A percentile compares a stretch with the other conserved stretches of the same genome.
Conservation (phyloP, 345 rosid genomes). For the Syzygium oleosum region DNA sequence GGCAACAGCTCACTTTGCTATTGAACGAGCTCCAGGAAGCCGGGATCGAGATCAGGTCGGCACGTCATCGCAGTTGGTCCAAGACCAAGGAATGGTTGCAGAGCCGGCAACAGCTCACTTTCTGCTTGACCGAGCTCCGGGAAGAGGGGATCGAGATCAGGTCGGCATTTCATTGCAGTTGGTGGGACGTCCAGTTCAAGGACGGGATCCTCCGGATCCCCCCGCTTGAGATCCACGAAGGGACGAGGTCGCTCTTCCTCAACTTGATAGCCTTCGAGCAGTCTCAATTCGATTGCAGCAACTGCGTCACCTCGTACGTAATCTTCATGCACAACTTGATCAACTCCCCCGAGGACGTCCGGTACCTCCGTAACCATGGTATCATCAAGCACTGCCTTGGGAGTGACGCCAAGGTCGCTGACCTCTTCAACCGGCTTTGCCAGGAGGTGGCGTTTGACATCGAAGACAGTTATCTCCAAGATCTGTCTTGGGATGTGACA, state of each 20-base stretch:
- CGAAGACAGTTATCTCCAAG: slow-evolving; percentile 47
- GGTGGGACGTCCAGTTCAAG: slow-evolving; percentile 71
- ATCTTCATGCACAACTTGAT: slow-evolving; percentile 85
- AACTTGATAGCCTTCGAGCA: slow-evolving; percentile 79
- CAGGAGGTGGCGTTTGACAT: slow-evolving; percentile 77
- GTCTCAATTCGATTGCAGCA: slow-evolving; percentile 60
- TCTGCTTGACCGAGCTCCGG: slow-evolving; percentile 55
- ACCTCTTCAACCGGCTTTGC: slow-evolving; percentile 72
- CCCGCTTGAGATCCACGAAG: slow-evolving; percentile 61
- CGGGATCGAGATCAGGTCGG: slow-evolving; percentile 51
- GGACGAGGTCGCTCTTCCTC: slow-evolving; percentile 78
- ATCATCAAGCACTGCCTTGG: slow-evolving; percentile 80
- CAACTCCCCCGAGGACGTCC: slow-evolving; percentile 63
- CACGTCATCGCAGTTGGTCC: no score
- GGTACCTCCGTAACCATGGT: slow-evolving; percentile 54
- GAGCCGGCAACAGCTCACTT: slow-evolving; percentile 57
- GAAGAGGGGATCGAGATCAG: slow-evolving; percentile 63
- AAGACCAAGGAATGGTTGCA: no score
- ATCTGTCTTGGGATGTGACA: slow-evolving; percentile 47
- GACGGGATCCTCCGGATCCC: slow-evolving; percentile 61
- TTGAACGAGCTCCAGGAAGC: slow-evolving; percentile 59
- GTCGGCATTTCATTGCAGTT: no score
- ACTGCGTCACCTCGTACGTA: slow-evolving; percentile 64
- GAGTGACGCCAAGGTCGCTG: slow-evolving; percentile 70
- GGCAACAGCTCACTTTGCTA: slow-evolving; percentile 60